Percentiles rank a stretch among this genome's conserved stretches.
Conservation (phyloP, 108 stramenopile genomes). For the Skeletonema costatum region DNA sequence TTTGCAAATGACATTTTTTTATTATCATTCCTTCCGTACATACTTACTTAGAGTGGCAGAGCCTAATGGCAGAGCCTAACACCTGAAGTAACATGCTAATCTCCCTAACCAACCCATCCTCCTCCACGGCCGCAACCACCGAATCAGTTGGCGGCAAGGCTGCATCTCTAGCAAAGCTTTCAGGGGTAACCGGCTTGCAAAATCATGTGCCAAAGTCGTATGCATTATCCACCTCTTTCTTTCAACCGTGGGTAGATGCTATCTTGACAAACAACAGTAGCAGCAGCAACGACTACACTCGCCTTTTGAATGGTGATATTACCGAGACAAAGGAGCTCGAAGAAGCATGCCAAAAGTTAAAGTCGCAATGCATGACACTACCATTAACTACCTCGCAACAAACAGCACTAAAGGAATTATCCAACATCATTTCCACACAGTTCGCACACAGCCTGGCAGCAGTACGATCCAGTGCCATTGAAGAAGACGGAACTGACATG, state of each 20-base stretch:
- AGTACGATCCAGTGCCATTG: conserved; percentile 30
- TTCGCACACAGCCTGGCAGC: conserved; percentile 17
- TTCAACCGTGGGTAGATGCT: conserved; percentile 16
- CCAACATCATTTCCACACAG: conserved; percentile 1
- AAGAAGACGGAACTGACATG: conserved; percentile 22
- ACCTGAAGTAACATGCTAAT: neutral
- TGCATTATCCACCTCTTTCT: conserved; percentile 23
- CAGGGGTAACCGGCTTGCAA: neutral
- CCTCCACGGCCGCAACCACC: neutral
- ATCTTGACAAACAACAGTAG: neutral
- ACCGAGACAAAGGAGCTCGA: neutral
- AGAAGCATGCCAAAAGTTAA: conserved; percentile 8
- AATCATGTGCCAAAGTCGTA: conserved; percentile 15
- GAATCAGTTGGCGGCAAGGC: conserved; percentile 27
- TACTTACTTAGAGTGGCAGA: no score
- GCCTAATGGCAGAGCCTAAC: no score
- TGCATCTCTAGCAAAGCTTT: conserved; percentile 20
- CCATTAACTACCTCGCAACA: conserved; percentile 10
- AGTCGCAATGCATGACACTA: neutral
- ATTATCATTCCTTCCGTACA: no score
- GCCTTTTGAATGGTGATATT: neutral
- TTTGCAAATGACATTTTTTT: no score
- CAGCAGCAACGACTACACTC: neutral
- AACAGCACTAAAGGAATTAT: neutral
- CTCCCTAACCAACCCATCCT: neutral